phyloP scores from a whole-genome alignment of 345 rosid species.

The Balakata baccata region DNA sequence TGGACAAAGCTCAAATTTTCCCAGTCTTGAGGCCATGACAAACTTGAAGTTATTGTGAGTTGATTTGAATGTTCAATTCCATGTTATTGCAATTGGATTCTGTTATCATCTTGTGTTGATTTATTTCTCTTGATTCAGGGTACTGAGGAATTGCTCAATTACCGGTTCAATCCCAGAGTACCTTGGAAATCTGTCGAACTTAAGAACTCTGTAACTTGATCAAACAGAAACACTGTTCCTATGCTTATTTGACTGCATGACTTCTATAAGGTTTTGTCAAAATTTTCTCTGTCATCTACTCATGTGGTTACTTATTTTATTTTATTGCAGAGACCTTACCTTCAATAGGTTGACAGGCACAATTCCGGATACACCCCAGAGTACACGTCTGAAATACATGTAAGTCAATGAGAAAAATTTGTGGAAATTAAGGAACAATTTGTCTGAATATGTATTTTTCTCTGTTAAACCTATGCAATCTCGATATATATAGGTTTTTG shows the following conservation, averaged over 20 bases:
- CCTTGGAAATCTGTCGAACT: conserved; percentile 33
- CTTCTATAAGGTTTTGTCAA: too few species aligned
- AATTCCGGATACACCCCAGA: conserved; percentile 39
- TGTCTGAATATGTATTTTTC: not conserved
- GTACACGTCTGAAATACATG: conserved; percentile 28
- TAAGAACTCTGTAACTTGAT: conserved; percentile 55
- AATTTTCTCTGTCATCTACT: too few species aligned
- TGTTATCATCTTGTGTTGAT: not conserved
- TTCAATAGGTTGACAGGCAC: conserved; percentile 59
- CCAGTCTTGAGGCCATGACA: conserved; percentile 37
- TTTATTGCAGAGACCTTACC: conserved; percentile 64
- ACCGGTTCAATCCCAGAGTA: conserved; percentile 44
- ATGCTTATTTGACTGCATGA: too few species aligned
- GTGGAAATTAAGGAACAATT: not conserved
- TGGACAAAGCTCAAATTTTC: conserved; percentile 50
- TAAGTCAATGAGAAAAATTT: conserved; percentile 32
- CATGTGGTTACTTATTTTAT: not conserved
- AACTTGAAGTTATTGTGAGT: conserved; percentile 47
- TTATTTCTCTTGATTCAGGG: conserved; percentile 38
- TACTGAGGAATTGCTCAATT: conserved; percentile 59
- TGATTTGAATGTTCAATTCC: not conserved
- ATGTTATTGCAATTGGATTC: not conserved
- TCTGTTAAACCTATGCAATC: not conserved
- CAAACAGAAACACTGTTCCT: not conserved
- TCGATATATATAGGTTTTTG: conserved; percentile 52